Conservation (phyloP, 495 filamentous ascomycete species). For the Hyaloscypha variabilis region DNA sequence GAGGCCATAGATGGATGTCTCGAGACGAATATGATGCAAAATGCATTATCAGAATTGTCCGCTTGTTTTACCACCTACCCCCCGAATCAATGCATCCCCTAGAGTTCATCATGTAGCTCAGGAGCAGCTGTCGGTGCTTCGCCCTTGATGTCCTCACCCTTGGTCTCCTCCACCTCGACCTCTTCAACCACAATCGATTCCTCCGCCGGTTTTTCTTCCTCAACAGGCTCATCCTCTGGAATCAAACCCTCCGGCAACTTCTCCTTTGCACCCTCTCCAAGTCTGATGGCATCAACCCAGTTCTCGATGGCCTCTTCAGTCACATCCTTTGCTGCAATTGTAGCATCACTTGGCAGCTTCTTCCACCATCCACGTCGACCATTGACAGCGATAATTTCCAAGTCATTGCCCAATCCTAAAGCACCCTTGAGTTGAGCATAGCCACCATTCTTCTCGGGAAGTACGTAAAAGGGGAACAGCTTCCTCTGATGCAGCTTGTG, state of each 20-base stretch:
- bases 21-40: neutral
- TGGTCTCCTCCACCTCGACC: slow-evolving; percentile 15
- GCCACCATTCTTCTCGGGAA: slow-evolving; percentile 64
- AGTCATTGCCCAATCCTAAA: slow-evolving; percentile 60
- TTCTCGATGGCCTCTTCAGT: slow-evolving; percentile 64
- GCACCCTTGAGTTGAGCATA: slow-evolving; percentile 56
- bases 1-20: neutral
- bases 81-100: neutral
- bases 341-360: slow-evolving; percentile 45
- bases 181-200: slow-evolving; percentile 17
- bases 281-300: slow-evolving; percentile 85
- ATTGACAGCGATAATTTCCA: slow-evolving; percentile 81
- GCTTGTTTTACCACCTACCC: neutral
- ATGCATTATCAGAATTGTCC: neutral
- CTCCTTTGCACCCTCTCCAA: slow-evolving; percentile 83
- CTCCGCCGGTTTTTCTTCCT: slow-evolving; percentile 1
- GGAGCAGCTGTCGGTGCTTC: slow-evolving; percentile 10
- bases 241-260: slow-evolving; percentile 78
- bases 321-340: slow-evolving; percentile 50
- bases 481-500: slow-evolving; percentile 62
- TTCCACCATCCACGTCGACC: slow-evolving; percentile 85
- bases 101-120: slow-evolving; percentile 32
- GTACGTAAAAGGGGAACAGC: slow-evolving; percentile 81
- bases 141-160: neutral
- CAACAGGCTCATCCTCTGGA: slow-evolving; percentile 30